These are phyloP conservation scores for Caryopteris hybrid DNA, from an alignment of 305 asterid species.

Conservation along the genomic window DNA sequence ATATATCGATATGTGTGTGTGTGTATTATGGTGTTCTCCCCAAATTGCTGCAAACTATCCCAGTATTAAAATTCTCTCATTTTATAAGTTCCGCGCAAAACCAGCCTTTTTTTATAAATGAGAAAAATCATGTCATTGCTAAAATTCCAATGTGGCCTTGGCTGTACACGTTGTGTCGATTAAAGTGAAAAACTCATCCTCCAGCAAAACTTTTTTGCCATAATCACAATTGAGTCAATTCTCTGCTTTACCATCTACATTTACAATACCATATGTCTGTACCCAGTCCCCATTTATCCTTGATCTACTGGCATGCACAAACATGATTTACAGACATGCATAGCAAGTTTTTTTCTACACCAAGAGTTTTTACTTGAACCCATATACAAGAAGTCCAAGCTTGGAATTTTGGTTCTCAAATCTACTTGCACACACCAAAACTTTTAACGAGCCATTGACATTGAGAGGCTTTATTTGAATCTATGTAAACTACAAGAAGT, in stretches of 20 bases:
- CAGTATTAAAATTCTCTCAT: not conserved
- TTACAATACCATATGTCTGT: not conserved
- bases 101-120: not conserved
- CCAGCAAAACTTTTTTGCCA: not conserved
- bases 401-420: not conserved
- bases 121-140: not conserved
- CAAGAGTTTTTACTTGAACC: too few relatives aligned
- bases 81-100: too few relatives aligned
- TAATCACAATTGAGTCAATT: not conserved
- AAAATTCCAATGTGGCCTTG: not conserved
- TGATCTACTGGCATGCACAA: not conserved
- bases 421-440: not conserved
- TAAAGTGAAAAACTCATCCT: not conserved
- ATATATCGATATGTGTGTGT: too few relatives aligned
- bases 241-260: not conserved
- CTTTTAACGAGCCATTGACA: not conserved
- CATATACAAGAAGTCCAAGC: not conserved
- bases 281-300: not conserved
- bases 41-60: not conserved
- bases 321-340: not conserved
- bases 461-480: not conserved
- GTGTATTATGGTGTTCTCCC: too few relatives aligned
- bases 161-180: not conserved
- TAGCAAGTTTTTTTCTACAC: not conserved
- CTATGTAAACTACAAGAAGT: not conserved